Evolutionary conservation across 257 asterid genomes (phyloP).

Genomic region (Agastache rugosa): DNA sequence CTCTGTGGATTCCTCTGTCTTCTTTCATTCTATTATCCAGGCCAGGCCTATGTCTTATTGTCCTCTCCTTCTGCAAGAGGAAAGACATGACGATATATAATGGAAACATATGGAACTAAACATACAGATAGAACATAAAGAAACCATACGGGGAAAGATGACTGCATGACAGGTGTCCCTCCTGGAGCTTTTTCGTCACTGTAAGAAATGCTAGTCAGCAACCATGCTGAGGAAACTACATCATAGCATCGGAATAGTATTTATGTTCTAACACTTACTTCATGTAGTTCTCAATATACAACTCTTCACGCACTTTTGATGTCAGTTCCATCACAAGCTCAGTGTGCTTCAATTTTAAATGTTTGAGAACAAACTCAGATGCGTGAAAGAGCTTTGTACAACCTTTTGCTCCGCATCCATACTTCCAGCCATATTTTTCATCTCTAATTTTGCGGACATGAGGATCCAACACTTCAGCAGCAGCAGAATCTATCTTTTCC

Average conservation of each 20-base stretch:
- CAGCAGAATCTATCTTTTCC: slow-evolving; percentile 90
- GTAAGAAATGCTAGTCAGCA: slow-evolving; percentile 43
- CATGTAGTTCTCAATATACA: slow-evolving; percentile 92
- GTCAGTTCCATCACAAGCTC: slow-evolving; percentile 80
- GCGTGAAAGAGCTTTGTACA: slow-evolving; percentile 99
- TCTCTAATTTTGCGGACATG: slow-evolving; percentile 93
- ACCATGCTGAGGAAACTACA: slow-evolving; percentile 30
- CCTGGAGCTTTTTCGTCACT: slow-evolving; percentile 98
- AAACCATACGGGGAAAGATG: slow-evolving; percentile 64
- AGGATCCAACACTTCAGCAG: slow-evolving; percentile 91
- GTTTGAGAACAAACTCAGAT: slow-evolving; percentile 89
- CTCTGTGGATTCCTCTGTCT: slow-evolving; percentile 80
- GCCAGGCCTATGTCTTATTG: slow-evolving; percentile 73
- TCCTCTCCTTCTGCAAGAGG: slow-evolving; percentile 75
- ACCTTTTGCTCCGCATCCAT: slow-evolving; percentile 99
- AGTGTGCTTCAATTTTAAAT: slow-evolving; percentile 88
- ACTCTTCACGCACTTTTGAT: slow-evolving; percentile 87
- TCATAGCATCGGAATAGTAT: slow-evolving; percentile 8
- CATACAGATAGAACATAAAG: not conserved
- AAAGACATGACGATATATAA: slow-evolving; percentile 30
- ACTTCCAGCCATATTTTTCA: slow-evolving; percentile 99
- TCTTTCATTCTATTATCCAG: slow-evolving; percentile 71
- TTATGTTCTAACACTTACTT: slow-evolving; percentile 57
- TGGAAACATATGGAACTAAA: not conserved
- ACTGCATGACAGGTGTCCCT: slow-evolving; percentile 92